phyloP scores from a whole-genome alignment of 139 green algal genomes.

The Closterium sp. region DNA sequence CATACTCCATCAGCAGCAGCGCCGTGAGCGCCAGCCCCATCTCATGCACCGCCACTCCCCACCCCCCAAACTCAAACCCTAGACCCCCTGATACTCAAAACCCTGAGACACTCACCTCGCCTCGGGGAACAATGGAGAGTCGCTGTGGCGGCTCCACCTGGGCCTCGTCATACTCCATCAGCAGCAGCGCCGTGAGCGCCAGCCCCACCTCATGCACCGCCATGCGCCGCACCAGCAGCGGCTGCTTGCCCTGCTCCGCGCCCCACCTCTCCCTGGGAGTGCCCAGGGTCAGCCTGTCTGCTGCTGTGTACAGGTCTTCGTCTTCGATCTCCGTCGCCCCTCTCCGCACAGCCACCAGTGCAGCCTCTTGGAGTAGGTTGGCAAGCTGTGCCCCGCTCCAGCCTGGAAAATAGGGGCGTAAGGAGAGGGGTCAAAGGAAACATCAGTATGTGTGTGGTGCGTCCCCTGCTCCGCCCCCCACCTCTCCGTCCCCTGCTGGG shows the following conservation, averaged over 20 bases:
- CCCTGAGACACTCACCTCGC: neutral
- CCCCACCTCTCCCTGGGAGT: neutral
- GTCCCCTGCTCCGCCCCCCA: no score
- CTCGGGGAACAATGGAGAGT: constrained; percentile 47
- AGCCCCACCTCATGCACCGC: constrained; percentile 48
- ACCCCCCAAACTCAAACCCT: neutral
- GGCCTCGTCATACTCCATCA: constrained; percentile 4
- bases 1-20: constrained; percentile 15
- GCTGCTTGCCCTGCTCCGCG: neutral
- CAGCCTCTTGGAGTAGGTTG: constrained; percentile 95
- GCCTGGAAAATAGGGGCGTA: neutral
- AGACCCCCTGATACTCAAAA: neutral
- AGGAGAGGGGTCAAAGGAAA: no score
- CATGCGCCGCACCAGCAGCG: constrained; percentile 8
- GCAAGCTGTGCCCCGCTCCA: constrained; percentile 82
- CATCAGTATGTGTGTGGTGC: no score
- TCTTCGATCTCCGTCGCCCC: constrained; percentile 41
- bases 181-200: constrained; percentile 42
- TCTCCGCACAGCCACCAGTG: constrained; percentile 70
- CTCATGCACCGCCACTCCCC: constrained; percentile 24
- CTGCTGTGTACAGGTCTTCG: constrained; percentile 73
- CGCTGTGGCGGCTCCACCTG: constrained; percentile 43
- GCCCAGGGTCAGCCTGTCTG: constrained; percentile 71
- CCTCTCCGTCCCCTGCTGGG: no score
- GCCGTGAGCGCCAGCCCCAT: constrained; percentile 38